Conservation (phyloP, 306 rosid species). For the Inga oerstediana region DNA sequence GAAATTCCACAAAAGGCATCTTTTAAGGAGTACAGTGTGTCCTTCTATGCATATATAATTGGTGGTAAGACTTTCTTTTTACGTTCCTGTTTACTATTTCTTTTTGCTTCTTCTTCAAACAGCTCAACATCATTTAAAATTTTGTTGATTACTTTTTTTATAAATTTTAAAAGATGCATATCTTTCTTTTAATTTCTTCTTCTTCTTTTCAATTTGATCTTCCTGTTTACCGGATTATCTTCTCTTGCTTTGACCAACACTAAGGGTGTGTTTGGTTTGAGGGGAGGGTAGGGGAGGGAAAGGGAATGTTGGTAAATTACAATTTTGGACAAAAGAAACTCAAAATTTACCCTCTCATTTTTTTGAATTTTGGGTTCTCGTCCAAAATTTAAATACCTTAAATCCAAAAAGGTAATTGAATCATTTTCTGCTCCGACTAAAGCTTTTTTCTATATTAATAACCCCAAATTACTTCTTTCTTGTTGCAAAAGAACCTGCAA, state of each 20-base stretch:
- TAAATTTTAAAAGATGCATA: neutral
- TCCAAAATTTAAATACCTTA: too few relatives aligned
- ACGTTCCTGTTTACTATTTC: conserved; percentile 27
- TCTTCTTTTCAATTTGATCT: neutral
- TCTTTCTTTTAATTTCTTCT: neutral
- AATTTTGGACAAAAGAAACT: too few relatives aligned
- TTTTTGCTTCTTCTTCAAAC: conserved; percentile 1
- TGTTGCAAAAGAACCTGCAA: neutral
- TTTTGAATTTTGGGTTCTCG: too few relatives aligned
- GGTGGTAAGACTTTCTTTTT: conserved; percentile 64
- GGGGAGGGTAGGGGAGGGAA: too few relatives aligned
- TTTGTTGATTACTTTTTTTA: neutral
- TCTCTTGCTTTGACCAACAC: neutral
- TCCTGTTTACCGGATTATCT: neutral
- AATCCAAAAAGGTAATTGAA: neutral
- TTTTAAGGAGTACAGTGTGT: conserved; percentile 64
- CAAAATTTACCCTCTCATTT: too few relatives aligned
- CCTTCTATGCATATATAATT: conserved; percentile 62
- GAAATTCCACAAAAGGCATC: conserved; percentile 52
- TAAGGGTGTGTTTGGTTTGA: too few relatives aligned
- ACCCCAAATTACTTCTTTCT: neutral
- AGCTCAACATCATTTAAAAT: conserved; percentile 26
- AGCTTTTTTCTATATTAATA: neutral
- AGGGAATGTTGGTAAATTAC: too few relatives aligned
- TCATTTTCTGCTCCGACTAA: neutral